phyloP scores from a whole-genome alignment of 495 filamentous ascomycete genomes.

The Parmelia sp. region DNA sequence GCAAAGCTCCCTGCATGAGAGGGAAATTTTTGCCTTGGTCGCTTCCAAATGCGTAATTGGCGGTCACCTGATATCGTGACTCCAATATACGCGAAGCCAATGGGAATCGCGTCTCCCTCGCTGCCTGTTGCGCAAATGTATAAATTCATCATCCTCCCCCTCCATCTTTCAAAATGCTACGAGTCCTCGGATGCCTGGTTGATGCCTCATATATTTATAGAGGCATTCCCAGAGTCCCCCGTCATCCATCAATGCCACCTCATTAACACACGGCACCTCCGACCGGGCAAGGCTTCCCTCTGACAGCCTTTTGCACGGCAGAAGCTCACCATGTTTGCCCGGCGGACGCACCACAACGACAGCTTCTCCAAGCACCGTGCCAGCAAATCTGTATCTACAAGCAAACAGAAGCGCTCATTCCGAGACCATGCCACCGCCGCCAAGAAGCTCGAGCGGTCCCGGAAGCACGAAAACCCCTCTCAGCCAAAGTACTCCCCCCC shows the following conservation, averaged over 20 bases:
- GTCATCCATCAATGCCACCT: slow-evolving; percentile 9
- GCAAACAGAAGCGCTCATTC: slow-evolving; percentile 29
- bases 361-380: slow-evolving; percentile 45
- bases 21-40: background rate
- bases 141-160: slow-evolving; percentile 11
- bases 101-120: slow-evolving; percentile 11
- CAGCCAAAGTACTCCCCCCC: slow-evolving; percentile 36
- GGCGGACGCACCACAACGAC: slow-evolving; percentile 31
- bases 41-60: slow-evolving; percentile 5
- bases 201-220: slow-evolving; percentile 18
- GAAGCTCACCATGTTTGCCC: slow-evolving; percentile 24
- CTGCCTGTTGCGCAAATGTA: slow-evolving; percentile 18
- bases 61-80: slow-evolving; percentile 22
- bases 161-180: slow-evolving; percentile 17
- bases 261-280: slow-evolving; percentile 9
- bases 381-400: slow-evolving; percentile 35
- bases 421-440: slow-evolving; percentile 29
- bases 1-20: slow-evolving; percentile 6
- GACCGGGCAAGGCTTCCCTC: slow-evolving; percentile 11
- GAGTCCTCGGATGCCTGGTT: slow-evolving; percentile 16
- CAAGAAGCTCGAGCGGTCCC: slow-evolving; percentile 28
- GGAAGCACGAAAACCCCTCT: slow-evolving; percentile 30
- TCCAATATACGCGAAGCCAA: slow-evolving; percentile 15
- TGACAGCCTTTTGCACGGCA: slow-evolving; percentile 6
- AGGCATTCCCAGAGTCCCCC: slow-evolving; percentile 15